phyloP scores from a whole-genome alignment of 495 filamentous ascomycete species.

The Sphaerosporella brunnea region DNA sequence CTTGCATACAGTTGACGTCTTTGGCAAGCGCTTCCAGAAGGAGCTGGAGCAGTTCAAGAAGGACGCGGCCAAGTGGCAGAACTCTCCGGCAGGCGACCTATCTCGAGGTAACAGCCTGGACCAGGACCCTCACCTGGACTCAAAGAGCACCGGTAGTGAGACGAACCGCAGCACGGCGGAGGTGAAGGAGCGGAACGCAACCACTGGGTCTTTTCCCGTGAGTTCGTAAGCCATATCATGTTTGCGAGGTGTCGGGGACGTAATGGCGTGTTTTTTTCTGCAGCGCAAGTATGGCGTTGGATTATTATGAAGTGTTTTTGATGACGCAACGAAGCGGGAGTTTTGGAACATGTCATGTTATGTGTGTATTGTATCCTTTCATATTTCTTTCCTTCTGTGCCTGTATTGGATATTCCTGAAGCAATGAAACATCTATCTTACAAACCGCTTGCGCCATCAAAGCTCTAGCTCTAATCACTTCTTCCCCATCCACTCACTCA shows the following conservation, averaged over 20 bases:
- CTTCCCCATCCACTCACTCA: too few species aligned
- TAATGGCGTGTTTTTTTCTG: background rate
- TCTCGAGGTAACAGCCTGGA: slow-evolving; percentile 5
- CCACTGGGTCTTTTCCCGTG: slow-evolving; percentile 1
- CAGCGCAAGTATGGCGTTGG: background rate
- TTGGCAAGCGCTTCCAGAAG: slow-evolving; percentile 89
- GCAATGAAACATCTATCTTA: background rate
- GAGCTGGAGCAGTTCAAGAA: slow-evolving; percentile 79
- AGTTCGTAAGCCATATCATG: slow-evolving; percentile 13
- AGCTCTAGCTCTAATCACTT: too few species aligned
- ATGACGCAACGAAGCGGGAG: too few species aligned
- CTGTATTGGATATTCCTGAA: background rate
- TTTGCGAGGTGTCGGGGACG: background rate
- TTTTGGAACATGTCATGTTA: too few species aligned
- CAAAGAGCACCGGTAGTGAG: slow-evolving; percentile 5
- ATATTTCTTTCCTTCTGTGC: background rate
- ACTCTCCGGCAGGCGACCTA: slow-evolving; percentile 4
- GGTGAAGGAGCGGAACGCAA: slow-evolving; percentile 7
- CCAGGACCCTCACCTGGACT: slow-evolving; percentile 1
- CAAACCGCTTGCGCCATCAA: background rate
- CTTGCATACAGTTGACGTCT: slow-evolving; percentile 43
- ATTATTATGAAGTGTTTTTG: too few species aligned
- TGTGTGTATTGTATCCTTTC: background rate
- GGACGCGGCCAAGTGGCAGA: slow-evolving; percentile 81
- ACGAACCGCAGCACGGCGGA: slow-evolving; percentile 5